phyloP scores from a whole-genome alignment of 768 basidiomycete species.

The Mycena kentingensis region DNA sequence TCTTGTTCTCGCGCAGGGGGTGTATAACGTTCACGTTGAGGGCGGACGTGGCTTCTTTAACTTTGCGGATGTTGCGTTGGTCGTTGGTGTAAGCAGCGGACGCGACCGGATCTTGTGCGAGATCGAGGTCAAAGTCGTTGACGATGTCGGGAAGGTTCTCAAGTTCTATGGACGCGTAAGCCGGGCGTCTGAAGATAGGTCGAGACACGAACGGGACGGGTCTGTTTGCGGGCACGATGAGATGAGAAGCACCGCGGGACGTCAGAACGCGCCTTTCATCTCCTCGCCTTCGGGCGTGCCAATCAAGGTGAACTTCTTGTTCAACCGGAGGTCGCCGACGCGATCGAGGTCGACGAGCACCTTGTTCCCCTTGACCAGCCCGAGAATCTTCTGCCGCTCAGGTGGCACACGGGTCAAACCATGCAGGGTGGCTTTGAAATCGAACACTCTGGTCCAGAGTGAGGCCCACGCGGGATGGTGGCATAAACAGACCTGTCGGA shows the following conservation, averaged over 20 bases:
- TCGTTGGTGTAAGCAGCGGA: conserved; percentile 71
- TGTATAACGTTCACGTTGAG: conserved; percentile 72
- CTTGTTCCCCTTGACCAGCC: conserved; percentile 76
- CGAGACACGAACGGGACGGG: conserved; percentile 10
- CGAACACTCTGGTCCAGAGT: conserved; percentile 61
- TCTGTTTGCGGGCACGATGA: conserved; percentile 1
- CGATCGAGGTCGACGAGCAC: conserved; percentile 72
- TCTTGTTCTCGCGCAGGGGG: conserved; percentile 75
- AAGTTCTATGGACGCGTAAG: conserved; percentile 44
- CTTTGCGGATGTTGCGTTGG: conserved; percentile 78
- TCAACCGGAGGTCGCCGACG: conserved; percentile 62
- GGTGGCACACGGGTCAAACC: conserved; percentile 76
- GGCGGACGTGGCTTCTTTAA: conserved; percentile 69
- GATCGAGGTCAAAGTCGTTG: conserved; percentile 84
- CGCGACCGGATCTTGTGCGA: conserved; percentile 59
- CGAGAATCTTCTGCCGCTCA: conserved; percentile 86
- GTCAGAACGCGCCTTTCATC: conserved; percentile 68
- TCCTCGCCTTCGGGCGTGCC: conserved; percentile 87
- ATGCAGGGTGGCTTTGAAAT: conserved; percentile 70
- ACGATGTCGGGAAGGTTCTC: conserved; percentile 68
- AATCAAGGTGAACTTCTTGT: conserved; percentile 81
- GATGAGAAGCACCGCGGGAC: not conserved
- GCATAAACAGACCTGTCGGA: conserved; percentile 62
- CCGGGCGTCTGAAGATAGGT: not conserved
- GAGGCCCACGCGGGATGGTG: not conserved